These are phyloP conservation scores for Pontederia crassipes DNA, from an alignment of 176 grass and related monocot genomes.

Conservation along the genomic window DNA sequence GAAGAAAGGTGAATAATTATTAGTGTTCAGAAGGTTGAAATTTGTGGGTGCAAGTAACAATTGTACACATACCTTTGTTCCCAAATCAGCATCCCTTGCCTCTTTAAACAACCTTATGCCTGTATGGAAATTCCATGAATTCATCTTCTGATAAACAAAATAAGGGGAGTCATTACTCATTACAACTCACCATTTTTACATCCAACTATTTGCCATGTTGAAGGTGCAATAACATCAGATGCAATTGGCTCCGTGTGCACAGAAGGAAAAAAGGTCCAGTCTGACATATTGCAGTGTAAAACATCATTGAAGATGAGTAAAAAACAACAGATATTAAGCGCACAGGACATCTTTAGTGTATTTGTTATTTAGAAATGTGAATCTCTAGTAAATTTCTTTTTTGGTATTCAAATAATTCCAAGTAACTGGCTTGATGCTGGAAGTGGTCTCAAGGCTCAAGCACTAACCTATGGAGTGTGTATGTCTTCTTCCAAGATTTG, in stretches of 20 bases:
- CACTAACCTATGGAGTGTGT: neutral
- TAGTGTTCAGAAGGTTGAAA: neutral
- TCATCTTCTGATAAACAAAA: constrained; percentile 20
- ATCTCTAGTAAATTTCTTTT: too few species aligned
- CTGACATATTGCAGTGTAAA: constrained; percentile 29
- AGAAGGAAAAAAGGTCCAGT: constrained; percentile 91
- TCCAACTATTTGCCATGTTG: constrained; percentile 91
- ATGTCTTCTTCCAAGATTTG: neutral
- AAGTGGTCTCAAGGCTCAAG: too few species aligned
- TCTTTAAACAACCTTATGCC: constrained; percentile 92
- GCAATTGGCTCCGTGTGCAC: constrained; percentile 68
- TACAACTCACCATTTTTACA: constrained; percentile 60
- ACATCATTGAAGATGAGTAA: neutral
- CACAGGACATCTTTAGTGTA: neutral
- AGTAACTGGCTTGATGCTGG: too few species aligned
- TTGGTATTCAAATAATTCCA: too few species aligned
- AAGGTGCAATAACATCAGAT: constrained; percentile 91
- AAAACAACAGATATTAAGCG: neutral
- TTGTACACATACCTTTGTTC: constrained; percentile 6
- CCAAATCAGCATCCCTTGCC: constrained; percentile 71
- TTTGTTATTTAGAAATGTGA: too few species aligned
- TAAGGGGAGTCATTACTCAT: constrained; percentile 5
- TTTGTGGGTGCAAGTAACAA: neutral
- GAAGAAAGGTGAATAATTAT: constrained; percentile 27
- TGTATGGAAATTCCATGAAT: constrained; percentile 9